Conservation (phyloP, 805 yeast species). For the Lipomyces sp. region DNA sequence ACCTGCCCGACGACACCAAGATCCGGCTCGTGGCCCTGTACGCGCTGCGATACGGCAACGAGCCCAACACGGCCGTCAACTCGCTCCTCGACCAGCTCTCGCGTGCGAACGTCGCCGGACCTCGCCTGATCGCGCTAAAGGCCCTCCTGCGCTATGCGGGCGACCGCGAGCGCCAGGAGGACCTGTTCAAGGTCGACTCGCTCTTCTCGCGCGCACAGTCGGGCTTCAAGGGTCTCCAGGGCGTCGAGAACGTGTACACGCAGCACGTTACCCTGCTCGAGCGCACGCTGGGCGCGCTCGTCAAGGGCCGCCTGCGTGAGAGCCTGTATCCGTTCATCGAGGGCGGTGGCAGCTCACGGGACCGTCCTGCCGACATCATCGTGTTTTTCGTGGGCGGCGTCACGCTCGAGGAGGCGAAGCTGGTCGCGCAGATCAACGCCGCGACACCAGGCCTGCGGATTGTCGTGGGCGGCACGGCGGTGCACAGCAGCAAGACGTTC, state of each 20-base stretch:
- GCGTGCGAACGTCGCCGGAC: conserved; percentile 30
- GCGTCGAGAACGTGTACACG: conserved; percentile 65
- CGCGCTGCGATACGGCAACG: conserved; percentile 61
- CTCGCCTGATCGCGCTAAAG: conserved; percentile 46
- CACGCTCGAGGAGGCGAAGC: conserved; percentile 87
- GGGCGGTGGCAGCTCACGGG: conserved; percentile 36
- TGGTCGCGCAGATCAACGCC: conserved; percentile 67
- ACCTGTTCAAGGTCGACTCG: conserved; percentile 40
- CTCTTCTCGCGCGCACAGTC: conserved; percentile 43
- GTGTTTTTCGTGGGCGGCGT: conserved; percentile 71
- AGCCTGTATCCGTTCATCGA: conserved; percentile 47
- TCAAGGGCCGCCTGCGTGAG: conserved; percentile 43
- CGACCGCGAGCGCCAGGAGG: conserved; percentile 44
- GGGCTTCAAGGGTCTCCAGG: conserved; percentile 45
- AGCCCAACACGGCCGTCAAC: conserved; percentile 37
- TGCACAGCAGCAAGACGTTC: conserved; percentile 48
- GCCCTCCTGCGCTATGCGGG: conserved; percentile 49
- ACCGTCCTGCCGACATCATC: conserved; percentile 40
- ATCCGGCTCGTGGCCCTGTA: conserved; percentile 71
- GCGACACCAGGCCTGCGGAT: conserved; percentile 56
- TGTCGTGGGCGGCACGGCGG: conserved; percentile 77
- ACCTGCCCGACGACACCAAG: conserved; percentile 51
- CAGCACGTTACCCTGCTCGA: conserved; percentile 82
- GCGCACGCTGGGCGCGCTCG: conserved; percentile 43
- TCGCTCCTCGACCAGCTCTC: conserved; percentile 39